Percentiles rank a stretch among this genome's conserved stretches.
These are phyloP conservation scores for Starmerella roubikii DNA, from an alignment of 805 yeast genomes.

Conservation along the genomic window DNA sequence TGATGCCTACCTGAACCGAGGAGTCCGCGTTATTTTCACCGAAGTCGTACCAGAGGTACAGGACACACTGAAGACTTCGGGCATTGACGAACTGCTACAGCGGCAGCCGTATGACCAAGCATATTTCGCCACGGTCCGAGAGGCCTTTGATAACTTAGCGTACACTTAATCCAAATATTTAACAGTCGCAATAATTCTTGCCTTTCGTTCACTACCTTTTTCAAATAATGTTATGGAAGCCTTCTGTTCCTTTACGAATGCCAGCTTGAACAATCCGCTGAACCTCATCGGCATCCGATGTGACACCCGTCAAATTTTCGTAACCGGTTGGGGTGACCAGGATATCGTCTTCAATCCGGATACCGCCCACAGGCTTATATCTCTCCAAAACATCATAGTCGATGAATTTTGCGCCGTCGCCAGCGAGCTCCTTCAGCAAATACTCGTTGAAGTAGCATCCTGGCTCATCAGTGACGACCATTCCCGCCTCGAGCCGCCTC, in stretches of 20 bases:
- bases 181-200: too few species aligned
- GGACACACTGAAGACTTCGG: constrained; percentile 39
- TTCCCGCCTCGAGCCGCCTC: constrained; percentile 52
- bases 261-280: constrained; percentile 64
- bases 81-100: constrained; percentile 33
- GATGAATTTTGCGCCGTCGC: constrained; percentile 38
- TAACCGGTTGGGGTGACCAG: constrained; percentile 61
- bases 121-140: constrained; percentile 39
- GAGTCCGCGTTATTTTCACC: constrained; percentile 45
- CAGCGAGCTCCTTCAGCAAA: constrained; percentile 36
- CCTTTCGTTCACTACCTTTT: not conserved
- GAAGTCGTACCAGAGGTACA: constrained; percentile 44
- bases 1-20: constrained; percentile 37
- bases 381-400: constrained; percentile 52
- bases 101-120: constrained; percentile 25
- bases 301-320: constrained; percentile 69
- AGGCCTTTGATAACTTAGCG: constrained; percentile 31
- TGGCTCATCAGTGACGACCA: constrained; percentile 92
- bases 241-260: constrained; percentile 27
- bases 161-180: not conserved
- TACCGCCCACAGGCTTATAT: constrained; percentile 90
- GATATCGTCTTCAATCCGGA: constrained; percentile 88
- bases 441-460: constrained; percentile 85
- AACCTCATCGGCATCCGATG: constrained; percentile 77
- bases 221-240: constrained; percentile 12